Evolutionary conservation across 352 stramenopile species (phyloP).

Genomic region (Phytophthora crassamura): DNA sequence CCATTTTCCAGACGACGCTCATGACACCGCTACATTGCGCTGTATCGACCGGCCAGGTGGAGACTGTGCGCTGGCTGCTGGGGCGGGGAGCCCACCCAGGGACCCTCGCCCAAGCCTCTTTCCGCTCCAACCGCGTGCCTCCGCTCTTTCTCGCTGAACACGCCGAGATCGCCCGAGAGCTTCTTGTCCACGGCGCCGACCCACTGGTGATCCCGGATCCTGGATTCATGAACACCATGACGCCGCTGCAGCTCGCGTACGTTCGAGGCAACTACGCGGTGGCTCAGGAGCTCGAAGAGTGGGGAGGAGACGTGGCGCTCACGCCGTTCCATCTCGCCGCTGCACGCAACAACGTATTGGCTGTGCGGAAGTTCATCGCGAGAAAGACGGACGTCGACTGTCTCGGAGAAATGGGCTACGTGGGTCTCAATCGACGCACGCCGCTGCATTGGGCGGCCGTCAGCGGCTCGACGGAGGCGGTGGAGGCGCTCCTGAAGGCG

Average conservation of each 20-base stretch:
- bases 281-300: slow-evolving; percentile 70
- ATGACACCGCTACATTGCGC: slow-evolving; percentile 75
- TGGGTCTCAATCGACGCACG: slow-evolving; percentile 71
- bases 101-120: slow-evolving; percentile 48
- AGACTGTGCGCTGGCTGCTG: slow-evolving; percentile 68
- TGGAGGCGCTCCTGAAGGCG: slow-evolving; percentile 56
- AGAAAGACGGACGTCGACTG: slow-evolving; percentile 57
- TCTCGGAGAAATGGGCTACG: slow-evolving; percentile 74
- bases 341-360: slow-evolving; percentile 51
- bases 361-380: slow-evolving; percentile 60
- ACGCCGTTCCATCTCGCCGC: slow-evolving; percentile 72
- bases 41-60: slow-evolving; percentile 60
- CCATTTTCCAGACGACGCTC: slow-evolving; percentile 76
- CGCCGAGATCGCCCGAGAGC: slow-evolving; percentile 52
- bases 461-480: slow-evolving; percentile 51
- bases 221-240: slow-evolving; percentile 79
- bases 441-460: slow-evolving; percentile 77
- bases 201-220: slow-evolving; percentile 68
- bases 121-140: slow-evolving; percentile 61
- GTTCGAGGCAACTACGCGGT: slow-evolving; percentile 72
- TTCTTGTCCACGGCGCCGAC: slow-evolving; percentile 62
- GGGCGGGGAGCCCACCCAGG: slow-evolving; percentile 43
- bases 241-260: slow-evolving; percentile 71
- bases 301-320: slow-evolving; percentile 71
- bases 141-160: slow-evolving; percentile 76